Evolutionary conservation across 2,329 filamentous ascomycete genomes (phyloP), one percentile per base, ranked within the genome.

Genomic region (Davidsoniella neocaledoniae): DNA sequence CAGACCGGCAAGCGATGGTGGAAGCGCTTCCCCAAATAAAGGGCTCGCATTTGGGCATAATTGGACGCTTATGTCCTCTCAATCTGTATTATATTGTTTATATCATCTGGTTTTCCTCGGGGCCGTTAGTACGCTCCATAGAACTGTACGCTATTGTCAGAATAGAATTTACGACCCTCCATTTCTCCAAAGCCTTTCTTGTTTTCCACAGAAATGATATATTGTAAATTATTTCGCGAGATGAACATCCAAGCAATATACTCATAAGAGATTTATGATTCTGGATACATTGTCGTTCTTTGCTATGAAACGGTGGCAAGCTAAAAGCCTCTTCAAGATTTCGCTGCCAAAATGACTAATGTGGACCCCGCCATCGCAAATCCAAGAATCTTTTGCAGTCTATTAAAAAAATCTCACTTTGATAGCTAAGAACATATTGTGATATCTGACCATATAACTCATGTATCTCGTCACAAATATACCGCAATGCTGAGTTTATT

Each of bases 1-100:
- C 17, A 53, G 51, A 53, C 51, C 21, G 51, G 51, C 48, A 50
- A 50, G 41, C 48, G 45, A 17, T 50, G 44, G 44, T 53, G 51
- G 51, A 53, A 50, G 48, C 44, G 29, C 59, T 79, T 68, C 60
- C 75, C 75, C 55, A 73, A 71, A 69, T 75, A 67, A 67, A 58
- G 56, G 54, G 49, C 38, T 50, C 17, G 39, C 41, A 17, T 39
- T 33, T 39, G 29, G 10, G 40, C 5, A n/a, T 43, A 14, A 3
- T 26, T 29, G 42, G 46, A n/a, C 21, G 17, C 25, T 9, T 46
- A 29, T 29, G 16, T 43, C 42, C 46, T 52, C 23, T 49, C 21
- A 37, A 26, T 43, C 19, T 49, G 51, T 53, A 53, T 46, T 47
- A 53, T 53, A 53, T 50, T 48, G 43, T 42, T 37, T 16, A 21